A percentile compares a stretch with the other conserved stretches of the same genome.
phyloP scores from a whole-genome alignment of 2,329 filamentous ascomycete genomes.

The Hypoxylon sp. region DNA sequence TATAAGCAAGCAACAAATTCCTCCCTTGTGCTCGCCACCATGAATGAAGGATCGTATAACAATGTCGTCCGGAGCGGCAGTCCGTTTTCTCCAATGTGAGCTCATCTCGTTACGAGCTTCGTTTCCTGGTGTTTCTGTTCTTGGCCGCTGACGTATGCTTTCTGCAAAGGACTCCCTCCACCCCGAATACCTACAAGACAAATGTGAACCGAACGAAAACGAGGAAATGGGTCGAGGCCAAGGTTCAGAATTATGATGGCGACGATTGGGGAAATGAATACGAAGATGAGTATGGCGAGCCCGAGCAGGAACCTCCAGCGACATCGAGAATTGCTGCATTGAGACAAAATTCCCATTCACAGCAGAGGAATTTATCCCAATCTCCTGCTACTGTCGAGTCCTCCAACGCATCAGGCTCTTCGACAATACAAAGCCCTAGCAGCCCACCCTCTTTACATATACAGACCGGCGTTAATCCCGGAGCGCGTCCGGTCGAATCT shows the following conservation, averaged over 20 bases:
- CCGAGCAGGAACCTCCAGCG: slow-evolving; percentile 57
- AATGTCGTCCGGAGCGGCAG: slow-evolving; percentile 44
- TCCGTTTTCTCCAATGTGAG: slow-evolving; percentile 45
- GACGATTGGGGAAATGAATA: slow-evolving; percentile 90
- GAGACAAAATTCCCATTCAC: slow-evolving; percentile 52
- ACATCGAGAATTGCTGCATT: slow-evolving; percentile 54
- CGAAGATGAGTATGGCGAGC: slow-evolving; percentile 69
- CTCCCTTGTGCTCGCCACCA: slow-evolving; percentile 31
- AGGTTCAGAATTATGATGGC: slow-evolving; percentile 86
- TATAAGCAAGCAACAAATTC: slow-evolving; percentile 36
- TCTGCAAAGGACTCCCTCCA: slow-evolving; percentile 39
- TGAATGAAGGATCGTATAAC: slow-evolving; percentile 46
- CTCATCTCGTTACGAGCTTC: background rate
- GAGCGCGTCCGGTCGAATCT: slow-evolving; percentile 6
- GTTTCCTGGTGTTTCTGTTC: background rate
- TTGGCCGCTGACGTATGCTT: slow-evolving; percentile 29
- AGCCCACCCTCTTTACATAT: slow-evolving; percentile 50
- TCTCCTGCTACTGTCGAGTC: slow-evolving; percentile 35
- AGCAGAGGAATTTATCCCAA: slow-evolving; percentile 46
- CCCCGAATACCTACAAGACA: slow-evolving; percentile 70
- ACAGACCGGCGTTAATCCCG: slow-evolving; percentile 43
- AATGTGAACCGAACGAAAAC: slow-evolving; percentile 92
- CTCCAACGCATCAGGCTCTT: slow-evolving; percentile 36
- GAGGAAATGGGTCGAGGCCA: slow-evolving; percentile 94
- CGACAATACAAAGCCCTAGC: slow-evolving; percentile 42